Conservation (phyloP, 176 grass and related monocot genomes). For the Carex littledalei region DNA sequence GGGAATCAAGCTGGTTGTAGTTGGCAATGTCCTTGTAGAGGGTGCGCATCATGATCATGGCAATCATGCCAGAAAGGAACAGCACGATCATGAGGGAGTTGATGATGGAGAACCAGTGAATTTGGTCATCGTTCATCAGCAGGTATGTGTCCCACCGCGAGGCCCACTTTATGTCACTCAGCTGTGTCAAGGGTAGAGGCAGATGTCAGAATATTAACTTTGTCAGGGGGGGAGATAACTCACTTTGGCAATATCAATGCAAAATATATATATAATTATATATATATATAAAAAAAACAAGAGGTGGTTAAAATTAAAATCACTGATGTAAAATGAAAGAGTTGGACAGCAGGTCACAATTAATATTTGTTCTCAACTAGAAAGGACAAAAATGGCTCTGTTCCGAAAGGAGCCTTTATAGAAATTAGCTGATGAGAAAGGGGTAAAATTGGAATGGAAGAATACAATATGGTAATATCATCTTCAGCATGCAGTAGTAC, state of each 20-base stretch:
- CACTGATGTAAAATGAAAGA: not conserved
- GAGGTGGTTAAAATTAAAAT: not conserved
- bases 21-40: slow-evolving; percentile 51
- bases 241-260: not conserved
- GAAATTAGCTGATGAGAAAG: not conserved
- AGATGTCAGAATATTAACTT: slow-evolving; percentile 7
- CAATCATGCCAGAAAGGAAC: slow-evolving; percentile 46
- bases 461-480: not conserved
- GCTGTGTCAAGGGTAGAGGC: slow-evolving; percentile 7
- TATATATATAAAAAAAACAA: not conserved
- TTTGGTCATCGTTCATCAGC: slow-evolving; percentile 41
- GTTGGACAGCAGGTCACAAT: too few species aligned
- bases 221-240: not conserved
- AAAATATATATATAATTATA: not conserved
- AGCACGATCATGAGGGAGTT: slow-evolving; percentile 52
- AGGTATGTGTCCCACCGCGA: slow-evolving; percentile 47
- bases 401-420: not conserved
- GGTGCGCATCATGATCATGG: slow-evolving; percentile 50
- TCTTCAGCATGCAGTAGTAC: not conserved
- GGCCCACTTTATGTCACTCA: slow-evolving; percentile 44
- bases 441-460: not conserved
- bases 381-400: not conserved
- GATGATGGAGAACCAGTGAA: slow-evolving; percentile 52
- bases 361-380: not conserved
- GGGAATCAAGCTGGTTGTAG: slow-evolving; percentile 43